Evolutionary conservation across 2,329 filamentous ascomycete genomes (phyloP).

Genomic region (Chaetomium olivaceum): DNA sequence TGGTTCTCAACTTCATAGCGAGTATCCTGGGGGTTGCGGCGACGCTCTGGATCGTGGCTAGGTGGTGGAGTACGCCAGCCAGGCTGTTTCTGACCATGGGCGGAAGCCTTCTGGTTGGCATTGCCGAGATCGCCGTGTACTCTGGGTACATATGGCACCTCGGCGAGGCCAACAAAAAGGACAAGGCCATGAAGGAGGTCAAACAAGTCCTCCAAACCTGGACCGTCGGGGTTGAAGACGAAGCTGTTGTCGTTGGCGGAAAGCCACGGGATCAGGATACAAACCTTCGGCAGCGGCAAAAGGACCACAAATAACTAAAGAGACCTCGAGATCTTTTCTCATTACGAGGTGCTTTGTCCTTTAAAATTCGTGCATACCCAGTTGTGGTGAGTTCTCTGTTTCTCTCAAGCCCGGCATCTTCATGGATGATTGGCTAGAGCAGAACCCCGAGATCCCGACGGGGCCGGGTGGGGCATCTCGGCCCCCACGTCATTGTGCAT

Average conservation of each 20-base stretch:
- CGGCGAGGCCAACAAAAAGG: slow-evolving; percentile 64
- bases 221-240: slow-evolving; percentile 54
- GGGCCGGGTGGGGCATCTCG: not conserved
- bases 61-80: slow-evolving; percentile 73
- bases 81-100: slow-evolving; percentile 70
- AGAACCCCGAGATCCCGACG: not conserved
- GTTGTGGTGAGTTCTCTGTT: too few relatives aligned
- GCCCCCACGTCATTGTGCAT: slow-evolving; percentile 21
- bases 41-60: slow-evolving; percentile 75
- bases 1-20: slow-evolving; percentile 87
- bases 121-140: slow-evolving; percentile 78
- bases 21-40: slow-evolving; percentile 78
- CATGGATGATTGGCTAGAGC: too few relatives aligned
- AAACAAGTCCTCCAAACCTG: slow-evolving; percentile 72
- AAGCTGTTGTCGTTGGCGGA: slow-evolving; percentile 30
- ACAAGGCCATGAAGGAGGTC: slow-evolving; percentile 61
- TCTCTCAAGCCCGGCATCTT: not conserved
- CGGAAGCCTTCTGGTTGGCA: slow-evolving; percentile 67
- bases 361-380: not conserved
- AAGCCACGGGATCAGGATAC: slow-evolving; percentile 2
- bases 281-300: slow-evolving; percentile 30
- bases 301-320: slow-evolving; percentile 6
- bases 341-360: not conserved
- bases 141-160: slow-evolving; percentile 72
- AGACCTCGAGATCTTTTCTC: not conserved